Percentiles rank a stretch among this genome's conserved stretches.
These are phyloP conservation scores for Conticribra guillardii DNA, from an alignment of 108 stramenopile genomes.

Conservation along the genomic window DNA sequence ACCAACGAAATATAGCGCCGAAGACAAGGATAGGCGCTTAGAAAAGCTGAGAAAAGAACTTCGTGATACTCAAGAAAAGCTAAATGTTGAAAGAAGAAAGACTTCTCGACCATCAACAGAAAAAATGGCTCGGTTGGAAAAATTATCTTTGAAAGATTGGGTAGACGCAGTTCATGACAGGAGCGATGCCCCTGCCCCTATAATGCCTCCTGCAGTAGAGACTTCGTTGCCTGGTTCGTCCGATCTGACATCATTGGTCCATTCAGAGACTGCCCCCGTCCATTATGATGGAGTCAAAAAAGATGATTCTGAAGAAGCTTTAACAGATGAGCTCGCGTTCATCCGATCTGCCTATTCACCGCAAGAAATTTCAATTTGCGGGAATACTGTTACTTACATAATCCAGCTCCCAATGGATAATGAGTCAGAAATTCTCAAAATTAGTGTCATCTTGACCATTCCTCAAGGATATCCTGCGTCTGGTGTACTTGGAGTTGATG, in stretches of 20 bases:
- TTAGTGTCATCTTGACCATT: conserved; percentile 9
- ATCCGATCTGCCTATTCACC: conserved; percentile 22
- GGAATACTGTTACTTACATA: conserved; percentile 13
- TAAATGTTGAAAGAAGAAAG: conserved; percentile 21
- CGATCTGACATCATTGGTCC: neutral
- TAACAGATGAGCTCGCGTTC: conserved; percentile 25
- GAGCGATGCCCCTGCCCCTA: neutral
- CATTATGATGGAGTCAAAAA: conserved; percentile 15
- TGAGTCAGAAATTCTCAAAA: conserved; percentile 10
- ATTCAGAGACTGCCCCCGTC: neutral
- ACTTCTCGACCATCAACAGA: neutral
- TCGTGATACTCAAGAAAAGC: conserved; percentile 9
- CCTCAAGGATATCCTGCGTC: conserved; percentile 21
- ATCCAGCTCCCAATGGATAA: conserved; percentile 13
- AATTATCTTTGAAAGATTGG: conserved; percentile 16
- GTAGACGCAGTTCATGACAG: conserved; percentile 13
- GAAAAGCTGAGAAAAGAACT: conserved; percentile 19
- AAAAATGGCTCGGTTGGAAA: neutral
- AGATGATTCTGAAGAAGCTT: conserved; percentile 6
- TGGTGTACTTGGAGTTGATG: conserved; percentile 2
- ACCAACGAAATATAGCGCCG: neutral
- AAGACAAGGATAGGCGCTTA: conserved; percentile 7
- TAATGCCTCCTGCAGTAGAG: conserved; percentile 22
- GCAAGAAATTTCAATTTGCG: conserved; percentile 12
- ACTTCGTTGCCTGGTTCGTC: conserved; percentile 15